Base-by-base conservation (phyloP, 2,329 filamentous ascomycete species). In the Diplodia scrobiculata region DNA sequence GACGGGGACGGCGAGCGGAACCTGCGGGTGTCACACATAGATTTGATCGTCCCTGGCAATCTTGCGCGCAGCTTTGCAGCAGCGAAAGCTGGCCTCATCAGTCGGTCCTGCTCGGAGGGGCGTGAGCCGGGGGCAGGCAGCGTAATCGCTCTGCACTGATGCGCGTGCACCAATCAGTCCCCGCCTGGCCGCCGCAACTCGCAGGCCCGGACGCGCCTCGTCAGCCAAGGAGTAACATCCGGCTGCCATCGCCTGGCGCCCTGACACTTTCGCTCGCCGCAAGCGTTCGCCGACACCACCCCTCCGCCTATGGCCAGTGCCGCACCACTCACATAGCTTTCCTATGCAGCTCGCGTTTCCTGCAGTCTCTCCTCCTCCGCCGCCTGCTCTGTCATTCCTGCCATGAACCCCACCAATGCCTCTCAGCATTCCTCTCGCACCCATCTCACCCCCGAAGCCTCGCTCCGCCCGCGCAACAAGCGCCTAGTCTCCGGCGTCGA, bases 401-500 rank as follows among this genome's bases (percentile, higher is more conserved):
- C 75, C 73, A 78, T 78, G 75, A 73, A 74, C 75, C 74, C 75
- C 73, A 73, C 76, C 73, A 77, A 76, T 77, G 75, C 72, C 71
- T 72, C 75, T 66, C 55, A 74, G 69, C 73, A 73, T 59, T 68
- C 72, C 68, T 76, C 77, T 70, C 74, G 79, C 72, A 78, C 77
- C 71, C 77, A 73, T 74, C 79, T 78, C 52, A 66, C 66, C 19
- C 52, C 67, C 45, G 69, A 74, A 29, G 76, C 78, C 65, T 79
- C 79, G 36, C 73, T 84, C 64, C 77, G 82, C 68, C 81, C 82
- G 27, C 77, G 82, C 48, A 78, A 76, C 45, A 76, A 79, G 47
- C 77, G 81, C 67, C 71, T 84, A 70, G 81, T 83, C 60, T 83
- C 81, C 13, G 77, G 75, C 21, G 70, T 83, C 27, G 79, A 81